Conservation (phyloP, 176 grass and related monocot genomes). For the Melocanna baccifera region DNA sequence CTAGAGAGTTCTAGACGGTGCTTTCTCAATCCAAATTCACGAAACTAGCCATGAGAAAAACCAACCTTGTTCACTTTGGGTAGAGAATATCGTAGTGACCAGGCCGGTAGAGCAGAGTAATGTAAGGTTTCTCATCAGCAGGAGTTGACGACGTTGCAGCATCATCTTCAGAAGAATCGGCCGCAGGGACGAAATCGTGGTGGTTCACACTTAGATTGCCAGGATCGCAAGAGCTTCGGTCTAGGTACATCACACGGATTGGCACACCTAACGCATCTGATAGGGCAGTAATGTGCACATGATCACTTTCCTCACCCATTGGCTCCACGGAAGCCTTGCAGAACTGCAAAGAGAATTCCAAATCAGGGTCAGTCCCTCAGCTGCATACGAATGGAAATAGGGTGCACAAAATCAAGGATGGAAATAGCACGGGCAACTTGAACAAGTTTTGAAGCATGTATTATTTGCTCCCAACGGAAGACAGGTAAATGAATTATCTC, state of each 20-base stretch:
- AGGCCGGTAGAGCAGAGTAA: conserved; percentile 86
- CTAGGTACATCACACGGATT: conserved; percentile 89
- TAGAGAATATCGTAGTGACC: conserved; percentile 98
- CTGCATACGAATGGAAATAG: neutral
- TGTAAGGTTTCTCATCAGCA: conserved; percentile 49
- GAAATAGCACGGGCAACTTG: neutral
- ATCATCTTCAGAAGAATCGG: conserved; percentile 19
- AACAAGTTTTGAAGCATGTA: neutral
- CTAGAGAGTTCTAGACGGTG: conserved; percentile 30
- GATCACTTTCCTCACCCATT: conserved; percentile 96
- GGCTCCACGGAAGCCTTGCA: conserved; percentile 84
- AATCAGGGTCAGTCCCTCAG: conserved; percentile 8
- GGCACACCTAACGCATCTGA: conserved; percentile 88
- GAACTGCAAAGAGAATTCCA: conserved; percentile 60
- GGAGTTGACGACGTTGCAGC: conserved; percentile 17
- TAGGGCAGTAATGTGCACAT: conserved; percentile 88
- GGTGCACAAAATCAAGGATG: neutral
- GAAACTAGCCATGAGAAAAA: conserved; percentile 21
- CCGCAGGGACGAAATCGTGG: conserved; percentile 74
- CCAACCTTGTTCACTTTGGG: conserved; percentile 49
- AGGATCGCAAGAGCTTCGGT: conserved; percentile 62
- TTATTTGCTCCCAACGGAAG: neutral
- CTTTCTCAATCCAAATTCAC: neutral
- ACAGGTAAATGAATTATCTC: neutral
- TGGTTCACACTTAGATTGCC: conserved; percentile 55